These are phyloP conservation scores for Purpureocillium takamizusanense DNA, from an alignment of 2,329 filamentous ascomycete genomes.

Conservation along the genomic window DNA sequence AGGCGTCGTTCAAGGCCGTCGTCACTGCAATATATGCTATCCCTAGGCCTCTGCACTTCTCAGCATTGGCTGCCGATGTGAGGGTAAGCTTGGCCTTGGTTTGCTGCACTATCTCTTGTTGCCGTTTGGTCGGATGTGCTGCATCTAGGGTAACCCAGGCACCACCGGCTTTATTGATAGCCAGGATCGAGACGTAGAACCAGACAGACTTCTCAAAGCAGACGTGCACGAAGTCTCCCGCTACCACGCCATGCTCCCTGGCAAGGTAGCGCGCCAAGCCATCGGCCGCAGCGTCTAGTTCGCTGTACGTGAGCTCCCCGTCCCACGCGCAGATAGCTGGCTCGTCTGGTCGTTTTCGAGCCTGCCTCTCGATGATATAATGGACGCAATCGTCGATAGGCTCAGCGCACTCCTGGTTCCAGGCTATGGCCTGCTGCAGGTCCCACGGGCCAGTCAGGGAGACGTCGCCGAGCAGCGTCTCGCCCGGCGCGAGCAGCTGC, in stretches of 20 bases:
- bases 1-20: no score
- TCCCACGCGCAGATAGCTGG: slow-evolving; percentile 35
- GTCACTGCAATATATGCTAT: no score
- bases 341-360: slow-evolving; percentile 18
- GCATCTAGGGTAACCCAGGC: slow-evolving; percentile 7
- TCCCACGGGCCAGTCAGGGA: slow-evolving; percentile 1
- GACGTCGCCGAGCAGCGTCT: background rate
- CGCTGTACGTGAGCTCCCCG: slow-evolving; percentile 29
- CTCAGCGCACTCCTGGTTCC: background rate
- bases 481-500: background rate
- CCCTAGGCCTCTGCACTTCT: no score
- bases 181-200: slow-evolving; percentile 6
- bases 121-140: no score
- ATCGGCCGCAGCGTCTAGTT: slow-evolving; percentile 28
- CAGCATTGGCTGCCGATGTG: background rate
- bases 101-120: background rate
- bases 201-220: slow-evolving; percentile 9
- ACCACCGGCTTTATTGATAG: slow-evolving; percentile 7
- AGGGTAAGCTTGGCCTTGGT: background rate
- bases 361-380: slow-evolving; percentile 27
- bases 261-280: slow-evolving; percentile 25
- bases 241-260: slow-evolving; percentile 3
- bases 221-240: slow-evolving; percentile 1
- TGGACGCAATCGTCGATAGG: slow-evolving; percentile 25
- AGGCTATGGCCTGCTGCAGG: background rate